Percentiles rank a stretch among this genome's conserved stretches.
Conservation (phyloP, 139 green algal species). For the Chlamydomonas eustigma region DNA sequence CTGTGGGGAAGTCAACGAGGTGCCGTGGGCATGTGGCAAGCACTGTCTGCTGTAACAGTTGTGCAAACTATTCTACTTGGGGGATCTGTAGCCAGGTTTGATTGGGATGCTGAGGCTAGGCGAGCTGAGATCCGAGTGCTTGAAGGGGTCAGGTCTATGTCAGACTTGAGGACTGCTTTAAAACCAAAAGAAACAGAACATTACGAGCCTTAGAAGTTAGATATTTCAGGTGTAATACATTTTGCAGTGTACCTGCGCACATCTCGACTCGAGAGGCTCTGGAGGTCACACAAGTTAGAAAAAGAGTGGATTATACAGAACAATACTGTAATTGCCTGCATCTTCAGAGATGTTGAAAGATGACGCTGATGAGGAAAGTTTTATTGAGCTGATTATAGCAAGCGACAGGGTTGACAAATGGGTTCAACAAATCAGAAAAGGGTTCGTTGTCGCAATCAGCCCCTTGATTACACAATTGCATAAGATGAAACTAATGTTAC, state of each 20-base stretch:
- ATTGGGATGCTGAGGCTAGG: not conserved
- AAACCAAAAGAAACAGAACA: no score
- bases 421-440: conserved; percentile 37
- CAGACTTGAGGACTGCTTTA: no score
- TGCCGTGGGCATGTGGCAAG: not conserved
- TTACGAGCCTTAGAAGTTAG: no score
- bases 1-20: not conserved
- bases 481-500: no score
- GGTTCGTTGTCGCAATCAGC: not conserved
- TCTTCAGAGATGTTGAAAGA: no score
- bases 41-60: not conserved
- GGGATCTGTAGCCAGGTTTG: not conserved
- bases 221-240: no score
- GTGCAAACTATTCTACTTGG: not conserved
- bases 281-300: no score
- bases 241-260: no score
- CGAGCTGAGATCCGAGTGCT: not conserved
- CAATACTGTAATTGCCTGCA: no score
- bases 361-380: conserved; percentile 41
- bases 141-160: not conserved
- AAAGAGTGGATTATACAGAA: no score
- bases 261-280: no score
- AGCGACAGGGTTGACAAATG: conserved; percentile 47
- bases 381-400: conserved; percentile 59
- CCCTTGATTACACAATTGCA: not conserved